Percentiles rank a stretch among this genome's conserved stretches.
Conservation (phyloP, 1,284 basidiomycete genomes). For the Trametes hirsuta region DNA sequence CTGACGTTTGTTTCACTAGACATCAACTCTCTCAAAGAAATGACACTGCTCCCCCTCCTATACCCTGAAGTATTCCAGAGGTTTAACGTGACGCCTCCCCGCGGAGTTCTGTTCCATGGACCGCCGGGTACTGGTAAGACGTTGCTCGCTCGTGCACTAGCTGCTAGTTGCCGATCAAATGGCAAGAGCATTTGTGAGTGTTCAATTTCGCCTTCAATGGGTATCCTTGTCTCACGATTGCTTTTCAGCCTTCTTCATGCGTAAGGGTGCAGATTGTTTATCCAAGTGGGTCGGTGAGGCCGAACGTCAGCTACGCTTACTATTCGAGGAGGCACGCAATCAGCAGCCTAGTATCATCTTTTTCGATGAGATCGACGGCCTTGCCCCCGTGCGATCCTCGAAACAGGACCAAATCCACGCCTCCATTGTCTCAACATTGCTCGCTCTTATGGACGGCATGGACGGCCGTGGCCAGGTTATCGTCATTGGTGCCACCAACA, state of each 20-base stretch:
- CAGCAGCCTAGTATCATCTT: conserved; percentile 96
- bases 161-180: conserved; percentile 89
- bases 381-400: conserved; percentile 95
- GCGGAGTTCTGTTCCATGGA: conserved; percentile 97
- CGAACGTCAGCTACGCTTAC: conserved; percentile 91
- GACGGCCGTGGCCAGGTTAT: conserved; percentile 96
- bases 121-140: conserved; percentile 97
- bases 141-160: conserved; percentile 89
- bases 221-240: conserved; percentile 2
- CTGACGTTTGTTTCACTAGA: conserved; percentile 49
- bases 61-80: conserved; percentile 98
- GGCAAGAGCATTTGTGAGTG: conserved; percentile 87
- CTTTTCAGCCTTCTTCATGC: conserved; percentile 94
- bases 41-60: conserved; percentile 94
- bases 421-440: conserved; percentile 93
- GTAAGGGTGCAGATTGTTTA: conserved; percentile 97
- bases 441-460: conserved; percentile 99
- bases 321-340: conserved; percentile 95
- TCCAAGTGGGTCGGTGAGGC: conserved; percentile 99
- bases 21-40: conserved; percentile 97
- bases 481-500: conserved; percentile 98
- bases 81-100: conserved; percentile 93
- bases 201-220: background rate
- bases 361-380: conserved; percentile 98
- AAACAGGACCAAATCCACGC: conserved; percentile 99